phyloP scores from a whole-genome alignment of 2,329 filamentous ascomycete genomes.

The Fonsecaea multimorphosa region DNA sequence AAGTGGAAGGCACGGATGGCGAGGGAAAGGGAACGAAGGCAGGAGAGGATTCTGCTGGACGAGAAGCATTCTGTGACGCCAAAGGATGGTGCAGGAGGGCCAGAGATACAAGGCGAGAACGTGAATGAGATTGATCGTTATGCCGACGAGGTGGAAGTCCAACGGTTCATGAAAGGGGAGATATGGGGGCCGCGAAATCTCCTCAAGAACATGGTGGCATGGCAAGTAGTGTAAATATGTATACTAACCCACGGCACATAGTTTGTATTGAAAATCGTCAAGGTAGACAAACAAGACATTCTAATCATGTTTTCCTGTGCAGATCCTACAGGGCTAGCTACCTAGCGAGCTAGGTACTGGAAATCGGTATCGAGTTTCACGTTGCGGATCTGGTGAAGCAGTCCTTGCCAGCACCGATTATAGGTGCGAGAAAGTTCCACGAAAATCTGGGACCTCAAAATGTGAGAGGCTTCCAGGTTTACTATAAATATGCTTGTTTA shows the following conservation, averaged over 20 bases:
- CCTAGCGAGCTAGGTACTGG: too few relatives aligned
- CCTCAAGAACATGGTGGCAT: conserved; percentile 26
- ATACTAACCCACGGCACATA: background rate
- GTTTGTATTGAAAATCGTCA: background rate
- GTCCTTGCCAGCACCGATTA: too few relatives aligned
- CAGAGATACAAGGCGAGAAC: background rate
- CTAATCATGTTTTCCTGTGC: too few relatives aligned
- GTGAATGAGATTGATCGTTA: background rate
- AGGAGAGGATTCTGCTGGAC: conserved; percentile 22
- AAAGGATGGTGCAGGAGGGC: background rate
- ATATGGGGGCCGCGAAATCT: conserved; percentile 29
- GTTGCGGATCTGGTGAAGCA: too few relatives aligned
- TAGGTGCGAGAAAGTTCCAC: too few relatives aligned
- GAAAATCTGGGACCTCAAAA: too few relatives aligned
- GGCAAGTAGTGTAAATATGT: conserved; percentile 25
- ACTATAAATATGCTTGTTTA: too few relatives aligned
- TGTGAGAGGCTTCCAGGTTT: too few relatives aligned
- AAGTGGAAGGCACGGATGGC: conserved; percentile 26
- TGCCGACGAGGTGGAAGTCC: conserved; percentile 17
- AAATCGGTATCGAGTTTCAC: too few relatives aligned
- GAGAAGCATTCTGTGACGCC: conserved; percentile 15
- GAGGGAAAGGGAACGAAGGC: conserved; percentile 19
- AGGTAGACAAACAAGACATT: background rate
- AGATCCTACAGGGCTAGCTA: too few relatives aligned
- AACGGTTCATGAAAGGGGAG: conserved; percentile 5